Base-by-base conservation (phyloP, 2,329 filamentous ascomycete genomes). In the Fusarium papillatum region DNA sequence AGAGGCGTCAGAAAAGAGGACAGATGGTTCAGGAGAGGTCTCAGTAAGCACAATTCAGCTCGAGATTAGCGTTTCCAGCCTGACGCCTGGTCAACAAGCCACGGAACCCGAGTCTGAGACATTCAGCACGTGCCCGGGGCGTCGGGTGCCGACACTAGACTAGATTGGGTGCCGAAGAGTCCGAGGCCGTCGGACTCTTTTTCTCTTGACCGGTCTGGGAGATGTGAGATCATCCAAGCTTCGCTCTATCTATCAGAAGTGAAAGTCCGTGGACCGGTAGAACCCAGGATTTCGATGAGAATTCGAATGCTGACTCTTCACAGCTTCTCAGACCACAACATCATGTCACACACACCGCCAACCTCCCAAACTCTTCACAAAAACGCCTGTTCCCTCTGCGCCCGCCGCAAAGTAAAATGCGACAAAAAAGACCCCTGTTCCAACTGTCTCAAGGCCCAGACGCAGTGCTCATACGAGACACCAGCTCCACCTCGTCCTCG, bases 401-500 rank as follows among this genome's bases (percentile, higher is more conserved):
- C 77, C 6, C 77, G 77, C 16, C 77, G 77, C 3, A 79, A 79
- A 16, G 72, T 79, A 2, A 75, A 29, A 14, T 88, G 86, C 72
- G 83, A 88, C 72, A 82, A 83, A 53, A 72, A 72, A 17, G 76
- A 80, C 2, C 85, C 86, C 1, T 88, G 87, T 66, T 84, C 84
- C 10, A 88, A 87, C 71, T 88, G 87, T 65, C 68, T 78, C 46
- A 88, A 85, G 70, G 80, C 85, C 3, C 68, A 78, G 11, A 64
- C 68, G 2, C 64, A 76, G 53, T 84, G 82, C 34, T 39, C 69
- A 0, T 83, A 82, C 22, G 72, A 79, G 11, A 63, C 73, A 1
- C 76, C 77, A 4, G 38, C 66, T 2, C 74, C 75, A 0, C 70
- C 69, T 4, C 77, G 77, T 19, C 78, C 79, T 5, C 76, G 81